Conservation (phyloP, 1,284 basidiomycete species). For the Fomitopsis palustris region DNA sequence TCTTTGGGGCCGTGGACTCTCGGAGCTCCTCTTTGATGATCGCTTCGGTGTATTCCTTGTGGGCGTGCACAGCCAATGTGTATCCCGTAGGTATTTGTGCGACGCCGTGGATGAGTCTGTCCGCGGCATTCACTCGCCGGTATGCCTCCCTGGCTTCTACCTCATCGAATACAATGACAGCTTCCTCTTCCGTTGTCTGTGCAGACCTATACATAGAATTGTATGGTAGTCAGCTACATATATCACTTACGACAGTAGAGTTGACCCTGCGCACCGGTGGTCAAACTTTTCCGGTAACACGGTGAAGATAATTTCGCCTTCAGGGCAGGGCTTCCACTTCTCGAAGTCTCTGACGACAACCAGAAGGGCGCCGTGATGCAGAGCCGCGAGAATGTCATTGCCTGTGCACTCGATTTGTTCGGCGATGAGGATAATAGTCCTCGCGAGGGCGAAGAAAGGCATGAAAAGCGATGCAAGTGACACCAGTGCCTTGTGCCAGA, state of each 20-base stretch:
- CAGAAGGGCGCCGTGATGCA: constrained; percentile 2
- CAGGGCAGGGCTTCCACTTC: neutral
- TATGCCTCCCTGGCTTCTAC: constrained; percentile 22
- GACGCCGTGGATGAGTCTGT: constrained; percentile 48
- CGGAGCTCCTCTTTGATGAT: neutral
- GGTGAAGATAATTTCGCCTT: neutral
- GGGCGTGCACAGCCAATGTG: neutral
- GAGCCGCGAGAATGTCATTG: neutral
- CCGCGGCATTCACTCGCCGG: constrained; percentile 73
- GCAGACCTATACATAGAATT: too few relatives aligned
- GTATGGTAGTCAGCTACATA: too few relatives aligned
- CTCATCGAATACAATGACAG: too few relatives aligned
- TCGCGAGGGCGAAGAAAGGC: constrained; percentile 3
- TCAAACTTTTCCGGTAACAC: too few relatives aligned
- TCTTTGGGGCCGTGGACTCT: neutral
- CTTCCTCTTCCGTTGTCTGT: too few relatives aligned
- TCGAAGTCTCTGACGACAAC: neutral
- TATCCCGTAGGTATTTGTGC: neutral
- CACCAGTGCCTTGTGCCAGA: neutral
- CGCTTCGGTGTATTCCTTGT: neutral
- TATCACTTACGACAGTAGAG: too few relatives aligned
- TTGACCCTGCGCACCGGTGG: too few relatives aligned
- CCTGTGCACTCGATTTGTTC: constrained; percentile 3
- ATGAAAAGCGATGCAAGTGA: neutral
- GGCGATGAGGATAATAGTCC: constrained; percentile 2